These are phyloP conservation scores for Bauhinia variegata DNA, from an alignment of 306 rosid species.

Conservation along the genomic window DNA sequence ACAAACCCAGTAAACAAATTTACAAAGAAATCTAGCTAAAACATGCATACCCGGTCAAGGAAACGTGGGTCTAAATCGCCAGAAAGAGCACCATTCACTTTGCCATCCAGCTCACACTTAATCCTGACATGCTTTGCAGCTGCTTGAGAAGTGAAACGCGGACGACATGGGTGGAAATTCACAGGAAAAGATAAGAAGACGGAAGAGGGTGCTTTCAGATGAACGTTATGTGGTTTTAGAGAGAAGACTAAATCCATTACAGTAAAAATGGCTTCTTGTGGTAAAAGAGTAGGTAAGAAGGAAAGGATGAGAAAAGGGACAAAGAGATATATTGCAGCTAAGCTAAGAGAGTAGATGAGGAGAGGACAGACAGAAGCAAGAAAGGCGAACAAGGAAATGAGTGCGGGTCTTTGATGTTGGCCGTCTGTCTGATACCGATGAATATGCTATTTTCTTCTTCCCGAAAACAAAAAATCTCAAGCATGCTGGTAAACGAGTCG, in stretches of 20 bases:
- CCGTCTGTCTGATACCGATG: not conserved
- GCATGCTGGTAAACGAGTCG: too few species aligned
- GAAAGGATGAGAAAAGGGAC: too few species aligned
- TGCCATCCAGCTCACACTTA: constrained; percentile 69
- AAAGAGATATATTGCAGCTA: not conserved
- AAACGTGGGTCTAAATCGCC: constrained; percentile 77
- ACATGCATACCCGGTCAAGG: constrained; percentile 66
- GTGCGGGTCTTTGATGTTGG: not conserved
- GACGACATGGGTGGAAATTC: constrained; percentile 29
- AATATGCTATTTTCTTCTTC: not conserved
- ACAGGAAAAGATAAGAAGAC: constrained; percentile 36
- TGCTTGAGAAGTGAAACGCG: constrained; percentile 31
- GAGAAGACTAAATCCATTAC: constrained; percentile 50
- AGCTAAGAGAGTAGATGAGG: not conserved
- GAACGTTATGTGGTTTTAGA: constrained; percentile 34
- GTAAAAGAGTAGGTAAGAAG: not conserved
- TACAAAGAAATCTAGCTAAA: not conserved
- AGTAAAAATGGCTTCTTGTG: not conserved
- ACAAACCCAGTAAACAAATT: not conserved
- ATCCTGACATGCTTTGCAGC: constrained; percentile 51
- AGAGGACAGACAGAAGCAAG: not conserved
- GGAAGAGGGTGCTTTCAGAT: constrained; percentile 35
- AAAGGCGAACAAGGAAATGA: not conserved
- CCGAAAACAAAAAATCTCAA: too few species aligned
- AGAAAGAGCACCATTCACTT: constrained; percentile 74